Evolutionary conservation across 2,329 filamentous ascomycete genomes (phyloP).

Genomic region (Tolypocladium ovalisporum): DNA sequence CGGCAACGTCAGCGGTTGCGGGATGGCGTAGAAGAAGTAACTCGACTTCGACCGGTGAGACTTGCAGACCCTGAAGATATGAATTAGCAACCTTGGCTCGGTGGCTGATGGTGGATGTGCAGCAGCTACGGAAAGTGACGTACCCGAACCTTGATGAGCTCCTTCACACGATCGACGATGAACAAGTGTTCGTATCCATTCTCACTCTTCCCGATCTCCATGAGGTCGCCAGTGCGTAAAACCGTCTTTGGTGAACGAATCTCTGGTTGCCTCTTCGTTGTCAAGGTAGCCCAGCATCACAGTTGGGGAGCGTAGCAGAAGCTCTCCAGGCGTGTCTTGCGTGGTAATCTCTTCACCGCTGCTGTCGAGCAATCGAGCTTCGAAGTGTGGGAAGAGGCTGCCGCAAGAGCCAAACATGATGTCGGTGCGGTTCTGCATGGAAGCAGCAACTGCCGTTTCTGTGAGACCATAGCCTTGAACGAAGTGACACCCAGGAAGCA

Average conservation of each 20-base stretch:
- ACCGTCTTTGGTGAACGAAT: constrained; percentile 8
- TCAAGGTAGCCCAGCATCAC: constrained; percentile 70
- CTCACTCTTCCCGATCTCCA: constrained; percentile 50
- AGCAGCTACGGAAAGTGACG: background rate
- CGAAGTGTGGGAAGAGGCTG: constrained; percentile 52
- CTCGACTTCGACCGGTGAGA: constrained; percentile 62
- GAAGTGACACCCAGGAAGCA: constrained; percentile 53
- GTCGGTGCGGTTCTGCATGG: constrained; percentile 48
- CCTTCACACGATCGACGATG: constrained; percentile 12
- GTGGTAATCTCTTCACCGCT: constrained; percentile 61
- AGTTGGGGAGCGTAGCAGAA: constrained; percentile 62
- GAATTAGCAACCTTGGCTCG: background rate
- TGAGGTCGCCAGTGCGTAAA: constrained; percentile 24
- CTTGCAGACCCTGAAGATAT: constrained; percentile 54
- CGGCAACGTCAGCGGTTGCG: constrained; percentile 54
- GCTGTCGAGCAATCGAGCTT: constrained; percentile 54
- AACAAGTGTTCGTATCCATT: constrained; percentile 17
- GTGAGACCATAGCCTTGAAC: constrained; percentile 66
- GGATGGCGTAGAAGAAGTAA: constrained; percentile 55
- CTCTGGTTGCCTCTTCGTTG: constrained; percentile 45
- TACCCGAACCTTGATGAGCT: constrained; percentile 47
- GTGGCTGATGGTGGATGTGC: background rate
- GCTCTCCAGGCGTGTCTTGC: constrained; percentile 58
- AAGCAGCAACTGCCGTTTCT: constrained; percentile 63
- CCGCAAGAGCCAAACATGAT: constrained; percentile 63